Evolutionary conservation across 2,329 filamentous ascomycete species (phyloP), one percentile per base, ranked within the genome.

Genomic region (Talaromyces amestolkiae): DNA sequence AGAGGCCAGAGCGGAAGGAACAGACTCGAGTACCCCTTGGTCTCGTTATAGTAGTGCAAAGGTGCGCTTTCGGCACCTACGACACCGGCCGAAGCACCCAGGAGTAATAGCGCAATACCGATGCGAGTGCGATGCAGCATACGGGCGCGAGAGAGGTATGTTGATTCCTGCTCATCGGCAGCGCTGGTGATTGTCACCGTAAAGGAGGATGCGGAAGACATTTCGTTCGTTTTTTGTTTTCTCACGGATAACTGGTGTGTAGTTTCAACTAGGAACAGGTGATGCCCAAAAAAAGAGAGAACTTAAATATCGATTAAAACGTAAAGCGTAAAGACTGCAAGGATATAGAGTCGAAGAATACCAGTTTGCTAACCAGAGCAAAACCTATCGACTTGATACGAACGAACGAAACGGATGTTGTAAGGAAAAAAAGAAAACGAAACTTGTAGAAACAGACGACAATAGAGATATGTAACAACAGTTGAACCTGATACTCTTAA

Each of bases 1-100:
- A 75, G 63, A 3, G 80, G 79, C 80, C 80, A 82, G 1, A 81
- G 71, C 24, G 74, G 71, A 6, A 82, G 69, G 49, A 75, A 73
- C 17, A 72, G 70, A 24, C 70, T 67, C 9, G 72, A 71, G 66
- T 74, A 79, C 22, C 73, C 68, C n/a, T 71, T 71, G 3, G 79
- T 81, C 15, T 67, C 63, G 15, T 74, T 74, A 67, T 81, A 81
- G 58, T 77, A 74, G 3, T 72, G 73, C n/a, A 78, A 69, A 24
- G 79, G 74, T n/a, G 77, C 73, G 7, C 72, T 75, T 66, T 79
- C 77, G 64, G 76, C 78, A 17, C 70, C 76, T 37, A 79, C 70
- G 11, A 75, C 68, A 2, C 76, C 72, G 11, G 76, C 65, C 2
- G 75, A 72, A 8, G 70, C 66, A 5, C 65, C 68, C 22, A 77